Evolutionary conservation across 192 early-diverging fungal genomes (phyloP).

Genomic region (Dimargaris verticillata): DNA sequence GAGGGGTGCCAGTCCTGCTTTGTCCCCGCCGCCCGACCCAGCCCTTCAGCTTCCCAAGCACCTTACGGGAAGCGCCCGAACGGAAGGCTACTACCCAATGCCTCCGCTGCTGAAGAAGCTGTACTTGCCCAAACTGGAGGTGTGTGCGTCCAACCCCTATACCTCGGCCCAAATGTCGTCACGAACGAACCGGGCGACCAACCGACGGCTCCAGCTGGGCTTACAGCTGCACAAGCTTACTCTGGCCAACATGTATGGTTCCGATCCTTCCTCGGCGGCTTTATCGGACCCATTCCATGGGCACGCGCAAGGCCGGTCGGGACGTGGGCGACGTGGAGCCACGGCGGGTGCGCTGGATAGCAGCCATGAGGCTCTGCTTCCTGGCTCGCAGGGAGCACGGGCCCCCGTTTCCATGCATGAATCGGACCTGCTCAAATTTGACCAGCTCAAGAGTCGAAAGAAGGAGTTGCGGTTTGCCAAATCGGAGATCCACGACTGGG

Average conservation of each 20-base stretch:
- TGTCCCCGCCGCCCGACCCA: constrained; percentile 15
- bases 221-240: constrained; percentile 37
- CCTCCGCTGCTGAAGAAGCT: constrained; percentile 44
- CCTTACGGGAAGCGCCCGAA: constrained; percentile 62
- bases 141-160: constrained; percentile 8
- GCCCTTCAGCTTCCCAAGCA: constrained; percentile 23
- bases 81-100: constrained; percentile 60
- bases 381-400: neutral
- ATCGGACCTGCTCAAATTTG: constrained; percentile 76
- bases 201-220: constrained; percentile 34
- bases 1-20: neutral
- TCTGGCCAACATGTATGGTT: constrained; percentile 1
- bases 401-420: constrained; percentile 19
- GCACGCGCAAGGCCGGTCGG: neutral
- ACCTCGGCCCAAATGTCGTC: constrained; percentile 29
- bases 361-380: neutral
- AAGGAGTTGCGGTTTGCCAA: constrained; percentile 83
- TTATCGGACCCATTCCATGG: too few relatives aligned
- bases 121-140: constrained; percentile 33
- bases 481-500: constrained; percentile 96
- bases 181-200: constrained; percentile 51
- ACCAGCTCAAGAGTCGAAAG: constrained; percentile 80
- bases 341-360: constrained; percentile 10
- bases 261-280: neutral
- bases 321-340: constrained; percentile 11